A percentile compares a stretch with the other conserved stretches of the same genome.
phyloP scores from a whole-genome alignment of 2,329 filamentous ascomycete genomes.

The Aureobasidium sp. region DNA sequence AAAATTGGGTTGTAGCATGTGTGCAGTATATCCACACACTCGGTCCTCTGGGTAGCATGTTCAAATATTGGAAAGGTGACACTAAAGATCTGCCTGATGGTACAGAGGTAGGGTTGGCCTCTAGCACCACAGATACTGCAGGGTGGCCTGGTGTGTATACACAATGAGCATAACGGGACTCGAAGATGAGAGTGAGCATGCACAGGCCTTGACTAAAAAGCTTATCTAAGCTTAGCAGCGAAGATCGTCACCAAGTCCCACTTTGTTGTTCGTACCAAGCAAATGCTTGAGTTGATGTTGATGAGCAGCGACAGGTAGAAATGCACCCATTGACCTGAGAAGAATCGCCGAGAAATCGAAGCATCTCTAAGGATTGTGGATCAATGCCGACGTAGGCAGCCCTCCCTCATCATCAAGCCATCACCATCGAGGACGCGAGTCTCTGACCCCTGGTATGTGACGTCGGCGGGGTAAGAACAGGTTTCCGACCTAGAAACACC shows the following conservation, averaged over 20 bases:
- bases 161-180: not conserved
- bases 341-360: not conserved
- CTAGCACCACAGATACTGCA: too few relatives aligned
- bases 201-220: not conserved
- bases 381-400: not conserved
- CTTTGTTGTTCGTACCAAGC: not conserved
- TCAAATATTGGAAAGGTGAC: too few relatives aligned
- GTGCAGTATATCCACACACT: too few relatives aligned
- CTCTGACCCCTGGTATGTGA: not conserved
- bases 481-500: not conserved
- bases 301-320: not conserved
- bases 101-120: too few relatives aligned
- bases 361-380: not conserved
- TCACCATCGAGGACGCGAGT: not conserved
- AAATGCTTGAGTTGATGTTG: not conserved
- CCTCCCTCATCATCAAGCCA: not conserved
- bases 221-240: not conserved
- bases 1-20: too few relatives aligned
- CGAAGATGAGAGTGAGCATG: not conserved
- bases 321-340: not conserved
- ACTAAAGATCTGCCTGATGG: too few relatives aligned
- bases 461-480: not conserved
- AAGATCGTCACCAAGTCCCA: not conserved
- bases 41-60: too few relatives aligned
- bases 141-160: not conserved